Evolutionary conservation across 805 yeast genomes (phyloP).

Genomic region (Lipomyces sp.): DNA sequence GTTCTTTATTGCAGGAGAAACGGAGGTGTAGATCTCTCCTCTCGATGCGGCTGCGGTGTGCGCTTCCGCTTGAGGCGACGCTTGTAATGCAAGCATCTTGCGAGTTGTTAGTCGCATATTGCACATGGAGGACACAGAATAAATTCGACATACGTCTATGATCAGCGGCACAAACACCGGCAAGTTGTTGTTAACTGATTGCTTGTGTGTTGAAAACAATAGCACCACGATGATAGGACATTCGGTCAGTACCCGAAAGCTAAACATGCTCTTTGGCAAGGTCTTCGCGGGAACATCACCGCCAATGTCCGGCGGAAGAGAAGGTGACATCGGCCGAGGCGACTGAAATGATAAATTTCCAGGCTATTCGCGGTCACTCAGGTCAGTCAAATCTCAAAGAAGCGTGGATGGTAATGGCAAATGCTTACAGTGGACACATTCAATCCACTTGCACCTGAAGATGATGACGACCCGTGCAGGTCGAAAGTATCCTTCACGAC

Average conservation of each 20-base stretch:
- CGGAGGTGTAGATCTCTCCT: constrained; percentile 62
- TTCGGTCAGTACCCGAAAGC: constrained; percentile 90
- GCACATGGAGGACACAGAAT: no score
- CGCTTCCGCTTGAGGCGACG: constrained; percentile 71
- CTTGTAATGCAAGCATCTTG: constrained; percentile 65
- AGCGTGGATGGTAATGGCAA: not conserved
- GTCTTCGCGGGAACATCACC: constrained; percentile 48
- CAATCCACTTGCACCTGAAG: not conserved
- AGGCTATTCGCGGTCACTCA: constrained; percentile 13
- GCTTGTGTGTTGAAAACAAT: constrained; percentile 80
- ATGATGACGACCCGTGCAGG: constrained; percentile 20
- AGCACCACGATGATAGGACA: constrained; percentile 97
- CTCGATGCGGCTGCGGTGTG: constrained; percentile 55
- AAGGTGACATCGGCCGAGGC: constrained; percentile 45
- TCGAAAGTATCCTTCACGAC: constrained; percentile 71
- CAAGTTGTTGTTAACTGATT: constrained; percentile 64
- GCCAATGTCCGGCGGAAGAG: constrained; percentile 40
- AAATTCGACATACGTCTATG: constrained; percentile 42
- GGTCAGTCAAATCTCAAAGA: not conserved
- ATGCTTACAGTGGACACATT: constrained; percentile 11
- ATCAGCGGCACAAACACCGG: constrained; percentile 79
- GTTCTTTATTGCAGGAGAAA: constrained; percentile 71
- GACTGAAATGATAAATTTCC: constrained; percentile 36
- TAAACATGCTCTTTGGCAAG: constrained; percentile 64
- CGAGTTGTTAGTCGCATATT: not conserved